Conservation (phyloP, 257 asterid species). For the Eustoma russellianum region DNA sequence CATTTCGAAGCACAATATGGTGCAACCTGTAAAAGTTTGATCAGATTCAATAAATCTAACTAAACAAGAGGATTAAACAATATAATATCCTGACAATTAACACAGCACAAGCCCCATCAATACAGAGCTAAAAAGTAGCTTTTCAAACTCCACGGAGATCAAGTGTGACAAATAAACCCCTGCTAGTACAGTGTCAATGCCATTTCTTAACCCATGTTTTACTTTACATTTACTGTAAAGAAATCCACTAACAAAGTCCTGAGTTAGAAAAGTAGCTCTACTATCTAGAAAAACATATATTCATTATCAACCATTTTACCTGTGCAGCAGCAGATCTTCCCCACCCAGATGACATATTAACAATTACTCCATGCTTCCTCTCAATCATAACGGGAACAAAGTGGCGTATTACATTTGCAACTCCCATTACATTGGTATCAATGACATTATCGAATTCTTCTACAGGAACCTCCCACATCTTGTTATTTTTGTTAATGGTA, state of each 20-base stretch:
- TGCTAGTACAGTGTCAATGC: not conserved
- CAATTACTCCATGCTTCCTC: slow-evolving; percentile 77
- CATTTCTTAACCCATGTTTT: slow-evolving; percentile 2
- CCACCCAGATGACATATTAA: slow-evolving; percentile 97
- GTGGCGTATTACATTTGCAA: slow-evolving; percentile 74
- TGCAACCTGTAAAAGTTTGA: slow-evolving; percentile 56
- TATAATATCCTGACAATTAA: no score
- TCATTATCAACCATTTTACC: slow-evolving; percentile 28
- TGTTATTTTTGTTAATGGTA: slow-evolving; percentile 78
- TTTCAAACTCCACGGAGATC: not conserved
- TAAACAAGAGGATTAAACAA: not conserved
- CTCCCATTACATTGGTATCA: slow-evolving; percentile 83
- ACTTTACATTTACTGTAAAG: not conserved
- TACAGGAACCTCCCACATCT: slow-evolving; percentile 85
- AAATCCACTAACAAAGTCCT: not conserved
- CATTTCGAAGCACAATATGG: slow-evolving; percentile 98
- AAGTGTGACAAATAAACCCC: no score
- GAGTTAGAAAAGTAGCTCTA: not conserved
- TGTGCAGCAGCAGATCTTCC: slow-evolving; percentile 99
- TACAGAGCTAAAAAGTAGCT: no score
- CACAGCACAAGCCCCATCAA: not conserved
- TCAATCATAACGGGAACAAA: slow-evolving; percentile 81
- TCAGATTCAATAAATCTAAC: slow-evolving; percentile 10
- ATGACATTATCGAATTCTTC: slow-evolving; percentile 80
- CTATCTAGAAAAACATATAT: not conserved